Evolutionary conservation across 805 yeast species (phyloP).

Genomic region (Starmerella davenportii): DNA sequence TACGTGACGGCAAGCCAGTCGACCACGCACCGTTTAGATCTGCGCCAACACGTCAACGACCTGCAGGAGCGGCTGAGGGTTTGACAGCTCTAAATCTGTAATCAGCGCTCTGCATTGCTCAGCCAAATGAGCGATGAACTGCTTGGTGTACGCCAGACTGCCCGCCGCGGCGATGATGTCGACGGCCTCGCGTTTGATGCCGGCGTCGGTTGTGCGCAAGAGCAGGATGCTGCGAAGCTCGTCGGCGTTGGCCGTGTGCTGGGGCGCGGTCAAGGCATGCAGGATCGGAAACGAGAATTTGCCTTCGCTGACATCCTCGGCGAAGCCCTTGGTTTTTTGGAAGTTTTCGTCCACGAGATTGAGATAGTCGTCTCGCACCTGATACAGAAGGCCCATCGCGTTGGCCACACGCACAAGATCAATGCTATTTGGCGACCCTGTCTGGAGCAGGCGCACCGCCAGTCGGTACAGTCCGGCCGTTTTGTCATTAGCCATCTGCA

Average conservation of each 20-base stretch:
- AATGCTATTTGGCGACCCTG: conserved; percentile 8
- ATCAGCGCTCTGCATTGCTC: conserved; percentile 18
- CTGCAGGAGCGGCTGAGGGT: conserved; percentile 2
- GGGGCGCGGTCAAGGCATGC: conserved; percentile 31
- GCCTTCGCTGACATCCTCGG: conserved; percentile 81
- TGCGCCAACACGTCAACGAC: neutral
- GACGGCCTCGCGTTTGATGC: conserved; percentile 35
- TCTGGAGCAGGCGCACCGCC: conserved; percentile 38
- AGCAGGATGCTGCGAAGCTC: conserved; percentile 29
- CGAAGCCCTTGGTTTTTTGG: conserved; percentile 50
- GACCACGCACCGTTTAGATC: no score
- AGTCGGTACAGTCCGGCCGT: conserved; percentile 80
- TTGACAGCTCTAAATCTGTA: conserved; percentile 1
- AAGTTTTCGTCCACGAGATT: conserved; percentile 41
- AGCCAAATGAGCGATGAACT: conserved; percentile 20
- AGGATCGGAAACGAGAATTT: conserved; percentile 75
- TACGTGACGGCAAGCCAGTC: no score
- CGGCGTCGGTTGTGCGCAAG: conserved; percentile 33
- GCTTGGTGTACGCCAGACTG: conserved; percentile 27
- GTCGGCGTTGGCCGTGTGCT: conserved; percentile 19
- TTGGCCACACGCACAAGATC: conserved; percentile 36
- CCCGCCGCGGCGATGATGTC: conserved; percentile 27
- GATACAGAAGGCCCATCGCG: conserved; percentile 65
- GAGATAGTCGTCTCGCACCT: conserved; percentile 67
- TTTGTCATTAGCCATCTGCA: conserved; percentile 67